Evolutionary conservation across 306 rosid genomes (phyloP).

Genomic region (Benincasa hispida): DNA sequence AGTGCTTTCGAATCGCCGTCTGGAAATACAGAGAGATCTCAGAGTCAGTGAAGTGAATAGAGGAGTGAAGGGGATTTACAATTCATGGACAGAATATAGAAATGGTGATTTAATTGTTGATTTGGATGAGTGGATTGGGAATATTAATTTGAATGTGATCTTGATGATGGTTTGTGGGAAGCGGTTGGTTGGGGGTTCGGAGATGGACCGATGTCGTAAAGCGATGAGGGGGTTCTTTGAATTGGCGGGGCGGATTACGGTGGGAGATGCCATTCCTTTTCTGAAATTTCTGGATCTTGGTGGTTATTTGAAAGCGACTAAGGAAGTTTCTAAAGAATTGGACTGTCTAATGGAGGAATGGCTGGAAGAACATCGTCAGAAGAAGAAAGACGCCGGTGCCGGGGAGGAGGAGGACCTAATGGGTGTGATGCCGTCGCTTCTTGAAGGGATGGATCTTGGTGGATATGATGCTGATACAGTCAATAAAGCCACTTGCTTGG

Average conservation of each 20-base stretch:
- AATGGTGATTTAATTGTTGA: neutral
- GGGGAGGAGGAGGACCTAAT: conserved; percentile 26
- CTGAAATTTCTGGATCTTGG: conserved; percentile 40
- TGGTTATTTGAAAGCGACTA: conserved; percentile 33
- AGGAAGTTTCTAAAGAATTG: conserved; percentile 14
- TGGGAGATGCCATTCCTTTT: conserved; percentile 32
- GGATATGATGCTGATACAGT: conserved; percentile 32
- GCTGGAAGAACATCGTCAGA: conserved; percentile 32
- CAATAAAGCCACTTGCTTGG: conserved; percentile 39
- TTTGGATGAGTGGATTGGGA: conserved; percentile 28
- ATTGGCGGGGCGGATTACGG: conserved; percentile 9
- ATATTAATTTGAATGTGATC: conserved; percentile 28
- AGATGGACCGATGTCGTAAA: neutral
- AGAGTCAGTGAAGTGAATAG: conserved; percentile 15
- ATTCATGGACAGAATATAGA: neutral
- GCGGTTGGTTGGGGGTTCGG: neutral
- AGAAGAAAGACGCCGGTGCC: neutral
- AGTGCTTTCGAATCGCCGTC: conserved; percentile 27
- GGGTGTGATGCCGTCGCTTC: conserved; percentile 14
- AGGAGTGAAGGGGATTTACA: conserved; percentile 16
- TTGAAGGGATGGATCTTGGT: conserved; percentile 13
- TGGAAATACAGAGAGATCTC: conserved; percentile 18
- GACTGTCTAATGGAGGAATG: conserved; percentile 17
- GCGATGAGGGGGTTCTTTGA: conserved; percentile 18
- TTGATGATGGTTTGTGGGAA: conserved; percentile 30